Evolutionary conservation across 768 basidiomycete genomes (phyloP).

Genomic region (Candolleomyces aberdarensis): DNA sequence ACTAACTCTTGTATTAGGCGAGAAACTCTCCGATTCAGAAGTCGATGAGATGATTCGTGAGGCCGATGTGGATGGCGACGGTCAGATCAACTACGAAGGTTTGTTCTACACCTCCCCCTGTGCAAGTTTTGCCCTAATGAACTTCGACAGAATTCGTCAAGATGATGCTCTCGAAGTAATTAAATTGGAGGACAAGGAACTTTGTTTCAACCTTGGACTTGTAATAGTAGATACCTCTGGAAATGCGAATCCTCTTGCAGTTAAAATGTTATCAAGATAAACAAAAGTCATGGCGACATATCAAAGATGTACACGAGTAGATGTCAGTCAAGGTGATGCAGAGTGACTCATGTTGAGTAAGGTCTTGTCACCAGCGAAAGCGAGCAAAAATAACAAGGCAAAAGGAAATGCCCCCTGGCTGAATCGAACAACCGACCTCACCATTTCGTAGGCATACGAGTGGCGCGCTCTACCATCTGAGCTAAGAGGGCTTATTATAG

Average conservation of each 20-base stretch:
- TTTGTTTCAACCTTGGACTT: background rate
- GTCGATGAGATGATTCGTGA: constrained; percentile 98
- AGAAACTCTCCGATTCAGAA: constrained; percentile 83
- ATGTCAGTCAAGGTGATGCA: too few species aligned
- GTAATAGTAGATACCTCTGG: background rate
- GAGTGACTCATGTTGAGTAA: too few species aligned
- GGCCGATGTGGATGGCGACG: constrained; percentile 91
- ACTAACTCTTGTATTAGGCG: constrained; percentile 41
- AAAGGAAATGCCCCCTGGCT: constrained; percentile 15
- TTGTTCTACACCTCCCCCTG: constrained; percentile 12
- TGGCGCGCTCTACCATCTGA: constrained; percentile 39
- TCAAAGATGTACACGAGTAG: too few species aligned
- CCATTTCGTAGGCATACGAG: constrained; percentile 22
- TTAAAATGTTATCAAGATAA: too few species aligned
- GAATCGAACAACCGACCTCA: constrained; percentile 19
- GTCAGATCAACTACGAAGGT: constrained; percentile 90
- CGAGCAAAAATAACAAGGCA: background rate
- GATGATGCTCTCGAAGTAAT: constrained; percentile 76
- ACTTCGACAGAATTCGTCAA: constrained; percentile 22
- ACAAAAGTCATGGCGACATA: too few species aligned
- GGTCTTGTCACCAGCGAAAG: background rate
- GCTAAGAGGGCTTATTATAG: constrained; percentile 24
- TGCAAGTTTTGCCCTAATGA: constrained; percentile 2
- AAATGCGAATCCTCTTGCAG: background rate
- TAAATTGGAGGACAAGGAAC: background rate